A percentile compares a stretch with the other conserved stretches of the same genome.
Conservation (phyloP, 2,329 filamentous ascomycete species). For the Botrytis tulipae region DNA sequence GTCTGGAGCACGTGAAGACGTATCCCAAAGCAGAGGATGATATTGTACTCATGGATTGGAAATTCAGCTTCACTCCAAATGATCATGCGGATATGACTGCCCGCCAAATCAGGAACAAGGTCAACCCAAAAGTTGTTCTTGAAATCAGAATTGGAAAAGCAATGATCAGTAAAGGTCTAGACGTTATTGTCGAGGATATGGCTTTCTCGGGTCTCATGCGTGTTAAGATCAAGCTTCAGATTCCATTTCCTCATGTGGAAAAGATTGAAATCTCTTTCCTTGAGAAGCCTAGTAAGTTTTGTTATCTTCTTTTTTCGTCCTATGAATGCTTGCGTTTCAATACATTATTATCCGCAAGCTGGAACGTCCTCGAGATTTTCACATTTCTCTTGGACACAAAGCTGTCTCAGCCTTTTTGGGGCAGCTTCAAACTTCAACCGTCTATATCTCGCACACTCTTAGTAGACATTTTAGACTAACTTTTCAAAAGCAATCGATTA, state of each 20-base stretch:
- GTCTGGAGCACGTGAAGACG: conserved; percentile 96
- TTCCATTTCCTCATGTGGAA: conserved; percentile 93
- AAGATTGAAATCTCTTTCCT: conserved; percentile 94
- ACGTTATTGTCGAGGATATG: conserved; percentile 98
- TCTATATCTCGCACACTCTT: neutral
- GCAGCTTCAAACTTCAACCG: neutral
- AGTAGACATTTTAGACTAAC: conserved; percentile 16
- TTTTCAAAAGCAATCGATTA: conserved; percentile 71
- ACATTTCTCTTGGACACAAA: neutral
- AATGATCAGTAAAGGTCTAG: conserved; percentile 93
- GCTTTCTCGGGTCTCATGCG: conserved; percentile 94
- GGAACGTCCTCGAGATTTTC: neutral
- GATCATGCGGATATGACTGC: conserved; percentile 89
- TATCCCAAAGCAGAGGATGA: conserved; percentile 96
- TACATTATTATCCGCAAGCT: neutral
- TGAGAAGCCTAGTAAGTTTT: conserved; percentile 58
- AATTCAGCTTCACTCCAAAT: conserved; percentile 98
- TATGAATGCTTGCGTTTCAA: neutral
- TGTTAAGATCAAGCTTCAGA: conserved; percentile 94
- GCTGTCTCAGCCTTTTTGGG: neutral
- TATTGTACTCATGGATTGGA: conserved; percentile 98
- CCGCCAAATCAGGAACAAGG: conserved; percentile 87
- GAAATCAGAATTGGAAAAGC: conserved; percentile 95
- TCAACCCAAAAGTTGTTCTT: conserved; percentile 94
- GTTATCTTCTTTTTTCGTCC: conserved; percentile 7